Evolutionary conservation across 2,329 filamentous ascomycete species (phyloP).

Genomic region (Lizonia empirigonia): DNA sequence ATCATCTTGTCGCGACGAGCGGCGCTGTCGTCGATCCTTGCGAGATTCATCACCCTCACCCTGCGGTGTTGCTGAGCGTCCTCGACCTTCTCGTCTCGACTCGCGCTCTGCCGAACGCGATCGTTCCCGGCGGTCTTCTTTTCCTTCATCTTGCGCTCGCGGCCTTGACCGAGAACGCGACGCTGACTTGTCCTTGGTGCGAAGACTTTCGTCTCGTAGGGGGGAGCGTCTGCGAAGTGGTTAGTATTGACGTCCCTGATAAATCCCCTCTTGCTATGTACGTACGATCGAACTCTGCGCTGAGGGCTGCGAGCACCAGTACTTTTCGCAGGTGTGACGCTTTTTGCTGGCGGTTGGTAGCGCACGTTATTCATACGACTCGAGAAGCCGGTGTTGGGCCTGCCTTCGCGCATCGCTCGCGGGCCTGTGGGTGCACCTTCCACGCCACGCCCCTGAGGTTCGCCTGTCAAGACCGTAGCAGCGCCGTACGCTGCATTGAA

Average conservation of each 20-base stretch:
- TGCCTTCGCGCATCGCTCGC: constrained; percentile 89
- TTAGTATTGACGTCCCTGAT: constrained; percentile 7
- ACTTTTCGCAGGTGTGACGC: constrained; percentile 28
- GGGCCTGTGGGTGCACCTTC: constrained; percentile 84
- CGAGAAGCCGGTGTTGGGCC: constrained; percentile 79
- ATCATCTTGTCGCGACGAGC: constrained; percentile 51
- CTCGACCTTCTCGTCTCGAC: constrained; percentile 54
- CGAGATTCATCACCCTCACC: constrained; percentile 44
- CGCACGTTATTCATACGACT: constrained; percentile 56
- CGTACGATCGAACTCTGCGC: constrained; percentile 41
- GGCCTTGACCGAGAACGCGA: constrained; percentile 50
- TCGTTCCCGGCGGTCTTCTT: constrained; percentile 26
- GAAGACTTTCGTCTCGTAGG: constrained; percentile 41
- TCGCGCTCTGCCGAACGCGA: constrained; percentile 48
- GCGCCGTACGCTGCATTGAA: constrained; percentile 48
- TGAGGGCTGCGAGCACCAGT: constrained; percentile 31
- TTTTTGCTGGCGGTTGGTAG: constrained; percentile 32
- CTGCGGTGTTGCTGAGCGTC: constrained; percentile 59
- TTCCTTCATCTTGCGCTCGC: constrained; percentile 28
- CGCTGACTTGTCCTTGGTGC: constrained; percentile 47
- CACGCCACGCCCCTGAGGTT: constrained; percentile 61
- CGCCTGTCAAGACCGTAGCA: constrained; percentile 45
- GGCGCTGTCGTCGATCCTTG: constrained; percentile 55
- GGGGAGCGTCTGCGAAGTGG: constrained; percentile 36
- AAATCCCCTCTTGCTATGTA: neutral